Evolutionary conservation across 2,329 filamentous ascomycete genomes (phyloP).

Genomic region (Kalmusia sp.): DNA sequence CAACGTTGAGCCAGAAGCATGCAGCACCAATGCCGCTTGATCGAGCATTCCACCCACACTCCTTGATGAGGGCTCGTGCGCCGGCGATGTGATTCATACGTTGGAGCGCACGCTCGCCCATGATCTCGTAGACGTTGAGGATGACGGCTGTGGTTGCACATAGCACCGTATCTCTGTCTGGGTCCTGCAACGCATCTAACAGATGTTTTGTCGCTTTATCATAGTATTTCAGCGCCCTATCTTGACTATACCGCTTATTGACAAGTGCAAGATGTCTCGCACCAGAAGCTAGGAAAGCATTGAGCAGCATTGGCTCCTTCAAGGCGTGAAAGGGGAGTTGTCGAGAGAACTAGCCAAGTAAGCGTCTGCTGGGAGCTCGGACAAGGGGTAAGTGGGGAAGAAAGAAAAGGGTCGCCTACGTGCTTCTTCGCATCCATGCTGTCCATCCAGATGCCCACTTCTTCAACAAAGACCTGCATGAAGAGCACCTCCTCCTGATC

Average conservation of each 20-base stretch:
- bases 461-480: slow-evolving; percentile 90
- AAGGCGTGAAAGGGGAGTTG: slow-evolving; percentile 84
- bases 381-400: not conserved
- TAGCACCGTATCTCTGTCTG: slow-evolving; percentile 80
- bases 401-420: slow-evolving; percentile 47
- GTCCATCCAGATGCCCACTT: slow-evolving; percentile 95
- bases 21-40: slow-evolving; percentile 81
- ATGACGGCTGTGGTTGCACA: slow-evolving; percentile 89
- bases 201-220: slow-evolving; percentile 83
- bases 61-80: slow-evolving; percentile 83
- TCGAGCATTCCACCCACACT: slow-evolving; percentile 86
- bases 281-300: slow-evolving; percentile 88
- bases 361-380: not conserved
- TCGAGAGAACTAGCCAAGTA: slow-evolving; percentile 69
- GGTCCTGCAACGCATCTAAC: slow-evolving; percentile 79
- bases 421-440: slow-evolving; percentile 84
- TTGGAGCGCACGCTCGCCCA: slow-evolving; percentile 79
- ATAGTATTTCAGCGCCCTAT: slow-evolving; percentile 83
- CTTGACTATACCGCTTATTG: slow-evolving; percentile 73
- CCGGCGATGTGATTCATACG: slow-evolving; percentile 91
- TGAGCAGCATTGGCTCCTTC: slow-evolving; percentile 84
- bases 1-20: slow-evolving; percentile 94
- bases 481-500: slow-evolving; percentile 82
- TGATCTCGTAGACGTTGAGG: slow-evolving; percentile 90
- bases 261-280: slow-evolving; percentile 79